Conservation (phyloP, 1,284 basidiomycete species). For the Trametes versicolor region DNA sequence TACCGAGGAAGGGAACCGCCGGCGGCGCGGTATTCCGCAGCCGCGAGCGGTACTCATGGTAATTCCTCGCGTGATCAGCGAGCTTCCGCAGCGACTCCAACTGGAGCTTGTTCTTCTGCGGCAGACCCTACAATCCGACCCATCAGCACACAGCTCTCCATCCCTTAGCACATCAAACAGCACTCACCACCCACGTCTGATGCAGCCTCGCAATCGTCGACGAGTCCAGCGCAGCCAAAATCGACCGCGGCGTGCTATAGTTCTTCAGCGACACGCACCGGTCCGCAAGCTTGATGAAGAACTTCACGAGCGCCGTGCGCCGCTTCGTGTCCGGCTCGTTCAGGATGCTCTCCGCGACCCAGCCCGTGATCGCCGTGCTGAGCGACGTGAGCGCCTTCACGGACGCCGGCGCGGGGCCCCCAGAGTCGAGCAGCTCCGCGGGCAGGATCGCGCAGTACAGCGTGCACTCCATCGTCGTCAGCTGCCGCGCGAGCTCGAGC, state of each 20-base stretch:
- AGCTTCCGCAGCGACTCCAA: constrained; percentile 86
- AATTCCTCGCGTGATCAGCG: constrained; percentile 92
- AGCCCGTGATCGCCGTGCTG: constrained; percentile 93
- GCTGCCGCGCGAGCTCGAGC: constrained; percentile 91
- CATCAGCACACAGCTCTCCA: constrained; percentile 12
- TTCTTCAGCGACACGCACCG: constrained; percentile 89
- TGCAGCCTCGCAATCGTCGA: constrained; percentile 92
- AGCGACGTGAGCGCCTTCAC: constrained; percentile 88
- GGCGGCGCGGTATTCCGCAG: constrained; percentile 87
- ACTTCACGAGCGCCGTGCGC: constrained; percentile 87
- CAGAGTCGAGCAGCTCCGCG: constrained; percentile 88
- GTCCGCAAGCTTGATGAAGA: constrained; percentile 96
- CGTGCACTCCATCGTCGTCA: constrained; percentile 94
- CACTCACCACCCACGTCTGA: constrained; percentile 89
- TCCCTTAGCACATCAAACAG: constrained; percentile 5
- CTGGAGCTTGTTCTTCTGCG: constrained; percentile 85
- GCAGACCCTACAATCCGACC: constrained; percentile 68
- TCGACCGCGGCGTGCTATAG: constrained; percentile 92
- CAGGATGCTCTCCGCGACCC: constrained; percentile 95
- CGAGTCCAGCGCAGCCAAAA: constrained; percentile 94
- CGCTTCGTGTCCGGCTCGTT: constrained; percentile 92
- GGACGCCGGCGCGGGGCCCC: constrained; percentile 69
- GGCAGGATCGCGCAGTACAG: constrained; percentile 89
- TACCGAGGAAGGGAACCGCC: constrained; percentile 93
- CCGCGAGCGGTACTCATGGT: constrained; percentile 89